These are phyloP conservation scores for Tremella fuciformis DNA, from an alignment of 768 basidiomycete species.

Conservation along the genomic window DNA sequence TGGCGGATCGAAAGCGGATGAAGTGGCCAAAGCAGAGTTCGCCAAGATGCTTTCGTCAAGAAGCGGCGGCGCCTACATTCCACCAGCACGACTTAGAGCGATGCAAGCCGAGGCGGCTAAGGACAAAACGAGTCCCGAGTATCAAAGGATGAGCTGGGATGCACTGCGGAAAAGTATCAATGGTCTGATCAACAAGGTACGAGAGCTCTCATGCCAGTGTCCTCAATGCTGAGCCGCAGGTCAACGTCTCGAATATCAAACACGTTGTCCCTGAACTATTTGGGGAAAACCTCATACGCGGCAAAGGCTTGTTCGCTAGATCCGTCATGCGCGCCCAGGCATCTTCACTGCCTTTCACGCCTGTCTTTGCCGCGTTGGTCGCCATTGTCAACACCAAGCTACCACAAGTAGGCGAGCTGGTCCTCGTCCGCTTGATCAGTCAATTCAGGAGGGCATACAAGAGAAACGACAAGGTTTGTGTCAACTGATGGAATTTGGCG, in stretches of 20 bases:
- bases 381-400: slow-evolving; percentile 96
- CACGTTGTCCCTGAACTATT: slow-evolving; percentile 86
- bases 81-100: slow-evolving; percentile 86
- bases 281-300: slow-evolving; percentile 87
- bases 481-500: slow-evolving; percentile 1
- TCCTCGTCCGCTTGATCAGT: slow-evolving; percentile 82
- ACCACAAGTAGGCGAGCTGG: slow-evolving; percentile 89
- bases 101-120: slow-evolving; percentile 76
- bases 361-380: slow-evolving; percentile 90
- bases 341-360: slow-evolving; percentile 93
- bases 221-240: slow-evolving; percentile 47
- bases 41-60: slow-evolving; percentile 74
- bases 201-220: background rate
- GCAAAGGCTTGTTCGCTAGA: slow-evolving; percentile 84
- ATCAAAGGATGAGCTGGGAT: slow-evolving; percentile 95
- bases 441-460: slow-evolving; percentile 95
- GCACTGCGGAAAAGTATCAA: slow-evolving; percentile 95
- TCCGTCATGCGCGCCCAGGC: slow-evolving; percentile 98
- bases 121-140: slow-evolving; percentile 83
- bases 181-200: slow-evolving; percentile 91
- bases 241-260: slow-evolving; percentile 96
- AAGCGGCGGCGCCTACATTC: slow-evolving; percentile 94
- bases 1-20: slow-evolving; percentile 53
- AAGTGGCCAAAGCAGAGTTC: slow-evolving; percentile 76
- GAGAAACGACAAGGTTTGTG: slow-evolving; percentile 88